Percentiles rank a stretch among this genome's conserved stretches.
phyloP scores from a whole-genome alignment of 2,329 filamentous ascomycete genomes.

The Thelonectria discophora region DNA sequence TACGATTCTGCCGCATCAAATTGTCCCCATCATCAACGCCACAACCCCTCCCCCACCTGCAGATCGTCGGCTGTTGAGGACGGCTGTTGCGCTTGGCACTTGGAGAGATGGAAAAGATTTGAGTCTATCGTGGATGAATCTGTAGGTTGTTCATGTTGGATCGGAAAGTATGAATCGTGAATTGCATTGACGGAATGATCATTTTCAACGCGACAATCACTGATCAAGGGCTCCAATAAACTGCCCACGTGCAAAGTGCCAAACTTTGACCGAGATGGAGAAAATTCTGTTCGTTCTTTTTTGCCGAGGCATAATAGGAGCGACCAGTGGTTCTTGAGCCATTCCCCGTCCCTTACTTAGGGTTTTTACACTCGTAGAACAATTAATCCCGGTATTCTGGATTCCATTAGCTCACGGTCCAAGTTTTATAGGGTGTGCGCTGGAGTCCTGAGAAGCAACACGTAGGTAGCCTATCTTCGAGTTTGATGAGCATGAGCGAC shows the following conservation, averaged over 20 bases:
- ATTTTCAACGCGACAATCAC: too few relatives aligned
- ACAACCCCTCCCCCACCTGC: constrained; percentile 38
- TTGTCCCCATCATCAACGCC: constrained; percentile 31
- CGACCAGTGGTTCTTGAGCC: too few relatives aligned
- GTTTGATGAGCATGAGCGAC: background rate
- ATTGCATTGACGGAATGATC: too few relatives aligned
- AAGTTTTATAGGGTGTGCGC: too few relatives aligned
- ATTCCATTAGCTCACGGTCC: too few relatives aligned
- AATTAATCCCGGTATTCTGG: too few relatives aligned
- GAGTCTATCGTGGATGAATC: too few relatives aligned
- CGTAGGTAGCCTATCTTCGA: background rate
- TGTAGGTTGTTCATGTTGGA: too few relatives aligned
- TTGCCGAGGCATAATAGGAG: background rate
- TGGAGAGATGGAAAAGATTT: background rate
- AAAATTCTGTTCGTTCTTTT: background rate
- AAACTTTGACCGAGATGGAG: background rate
- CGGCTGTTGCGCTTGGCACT: constrained; percentile 39
- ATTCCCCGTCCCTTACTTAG: too few relatives aligned
- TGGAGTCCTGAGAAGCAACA: background rate
- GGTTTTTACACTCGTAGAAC: too few relatives aligned
- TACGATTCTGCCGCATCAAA: constrained; percentile 23
- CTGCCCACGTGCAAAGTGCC: background rate
- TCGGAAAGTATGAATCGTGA: too few relatives aligned
- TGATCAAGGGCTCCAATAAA: background rate
- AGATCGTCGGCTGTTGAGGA: constrained; percentile 39